Conservation (phyloP, 2,329 filamentous ascomycete species). For the Fusarium udum region DNA sequence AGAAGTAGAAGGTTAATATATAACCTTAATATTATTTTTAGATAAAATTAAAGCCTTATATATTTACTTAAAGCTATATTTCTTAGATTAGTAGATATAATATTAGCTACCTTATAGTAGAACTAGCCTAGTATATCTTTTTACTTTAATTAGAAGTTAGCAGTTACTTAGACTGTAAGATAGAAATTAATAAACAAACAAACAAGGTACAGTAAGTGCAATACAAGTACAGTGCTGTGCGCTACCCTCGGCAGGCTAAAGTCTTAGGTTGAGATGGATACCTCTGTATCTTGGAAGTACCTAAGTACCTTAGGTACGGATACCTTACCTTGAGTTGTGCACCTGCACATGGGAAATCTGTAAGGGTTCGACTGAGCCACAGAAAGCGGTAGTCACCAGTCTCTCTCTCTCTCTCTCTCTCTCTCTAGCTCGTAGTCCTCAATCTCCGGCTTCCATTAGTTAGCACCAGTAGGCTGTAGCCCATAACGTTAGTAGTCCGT, state of each 20-base stretch:
- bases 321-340: background rate
- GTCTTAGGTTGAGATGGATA: background rate
- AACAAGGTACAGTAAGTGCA: background rate
- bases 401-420: background rate
- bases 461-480: background rate
- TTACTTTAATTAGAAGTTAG: too few species aligned
- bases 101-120: too few species aligned
- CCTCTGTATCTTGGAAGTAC: background rate
- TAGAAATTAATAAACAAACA: too few species aligned
- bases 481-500: background rate
- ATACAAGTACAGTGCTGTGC: background rate
- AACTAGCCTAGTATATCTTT: too few species aligned
- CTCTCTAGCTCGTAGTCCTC: background rate
- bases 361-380: constrained; percentile 2
- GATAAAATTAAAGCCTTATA: too few species aligned
- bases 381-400: constrained; percentile 20
- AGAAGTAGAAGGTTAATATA: too few species aligned
- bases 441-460: background rate
- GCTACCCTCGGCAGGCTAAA: constrained; percentile 10
- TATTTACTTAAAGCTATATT: too few species aligned
- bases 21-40: too few species aligned
- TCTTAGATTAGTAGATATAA: too few species aligned
- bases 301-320: background rate
- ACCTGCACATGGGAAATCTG: constrained; percentile 11
- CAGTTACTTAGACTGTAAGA: too few species aligned